These are phyloP conservation scores for Fusarium temperatum DNA, from an alignment of 2,329 filamentous ascomycete species.

Conservation along the genomic window DNA sequence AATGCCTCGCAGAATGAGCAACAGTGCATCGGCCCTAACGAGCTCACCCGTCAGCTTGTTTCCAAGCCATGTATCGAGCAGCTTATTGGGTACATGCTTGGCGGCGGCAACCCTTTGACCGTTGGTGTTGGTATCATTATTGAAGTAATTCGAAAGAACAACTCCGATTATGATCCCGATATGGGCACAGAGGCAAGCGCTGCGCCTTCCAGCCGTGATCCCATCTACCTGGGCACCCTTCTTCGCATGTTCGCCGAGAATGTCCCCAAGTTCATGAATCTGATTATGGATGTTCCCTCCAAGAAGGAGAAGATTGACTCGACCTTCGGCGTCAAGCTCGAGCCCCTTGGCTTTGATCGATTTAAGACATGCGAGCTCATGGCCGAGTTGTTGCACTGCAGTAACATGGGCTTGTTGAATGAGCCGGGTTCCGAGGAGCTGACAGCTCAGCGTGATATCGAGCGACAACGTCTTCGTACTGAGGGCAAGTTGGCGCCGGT, in stretches of 20 bases:
- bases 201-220: conserved; percentile 84
- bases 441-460: conserved; percentile 79
- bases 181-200: conserved; percentile 82
- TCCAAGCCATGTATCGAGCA: conserved; percentile 84
- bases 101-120: conserved; percentile 91
- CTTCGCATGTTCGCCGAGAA: conserved; percentile 89
- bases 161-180: conserved; percentile 97
- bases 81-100: conserved; percentile 91
- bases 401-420: conserved; percentile 97
- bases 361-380: conserved; percentile 99
- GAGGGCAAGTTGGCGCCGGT: conserved; percentile 74
- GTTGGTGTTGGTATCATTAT: conserved; percentile 98
- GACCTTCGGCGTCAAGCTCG: conserved; percentile 89
- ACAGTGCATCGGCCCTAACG: conserved; percentile 98
- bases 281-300: conserved; percentile 82
- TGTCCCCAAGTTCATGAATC: conserved; percentile 91
- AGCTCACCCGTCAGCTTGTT: conserved; percentile 92
- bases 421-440: conserved; percentile 89
- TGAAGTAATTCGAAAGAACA: conserved; percentile 98
- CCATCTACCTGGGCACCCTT: conserved; percentile 93
- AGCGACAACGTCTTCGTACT: conserved; percentile 80
- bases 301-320: conserved; percentile 80
- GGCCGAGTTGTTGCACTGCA: conserved; percentile 96
- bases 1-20: conserved; percentile 98
- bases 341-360: conserved; percentile 94